Base-by-base conservation (phyloP, 306 rosid genomes). In the Sophora flavescens region DNA sequence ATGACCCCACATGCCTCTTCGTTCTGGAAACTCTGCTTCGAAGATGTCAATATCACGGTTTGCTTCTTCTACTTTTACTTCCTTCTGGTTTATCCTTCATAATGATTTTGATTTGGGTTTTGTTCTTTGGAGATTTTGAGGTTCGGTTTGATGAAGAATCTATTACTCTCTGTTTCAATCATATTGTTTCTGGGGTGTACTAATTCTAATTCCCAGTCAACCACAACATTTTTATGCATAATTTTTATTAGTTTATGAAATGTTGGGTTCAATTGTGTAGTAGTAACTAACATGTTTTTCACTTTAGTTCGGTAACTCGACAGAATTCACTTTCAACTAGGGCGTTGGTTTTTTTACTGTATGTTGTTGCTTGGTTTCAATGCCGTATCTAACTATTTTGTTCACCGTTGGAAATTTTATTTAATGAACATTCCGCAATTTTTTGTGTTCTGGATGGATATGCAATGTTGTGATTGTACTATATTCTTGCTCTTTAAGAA, bases 31-130 rank as follows among this genome's bases (percentile, higher is more conserved):
- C 81, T 74, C 81, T 92, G 17, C 99, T 96, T 48, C 89, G 91
- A 63, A 88, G 88, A 77, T 96, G 99, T 85, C 89, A 89, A 61
- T 96, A 96, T 84, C 98, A 92, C 63, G 99, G 99, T 96, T 47
- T 57, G 81, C 45, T 22, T 77, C 77, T 68, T 61, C 42, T 35
- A 2, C 68, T 14, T 41, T 14, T 65, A 26, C 2, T 47, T n/a
- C n/a, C n/a, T n/a, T 15, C 41, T 72, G 80, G 50, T 74, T 72
- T 76, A 16, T 73, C 57, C 13, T 66, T 57, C 10, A 60, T 26
- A 32, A 6, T 30, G 64, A 45, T 63, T 51, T 58, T 63, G 41
- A 53, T 30, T 10, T 22, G 22, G 22, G 22, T 22, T 22, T 22
- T 22, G 22, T 22, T 70, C 6, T 30, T 30, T 30, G 2, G 2